These are phyloP conservation scores for Beauveria varroae DNA, from an alignment of 2,329 filamentous ascomycete genomes.

Conservation along the genomic window DNA sequence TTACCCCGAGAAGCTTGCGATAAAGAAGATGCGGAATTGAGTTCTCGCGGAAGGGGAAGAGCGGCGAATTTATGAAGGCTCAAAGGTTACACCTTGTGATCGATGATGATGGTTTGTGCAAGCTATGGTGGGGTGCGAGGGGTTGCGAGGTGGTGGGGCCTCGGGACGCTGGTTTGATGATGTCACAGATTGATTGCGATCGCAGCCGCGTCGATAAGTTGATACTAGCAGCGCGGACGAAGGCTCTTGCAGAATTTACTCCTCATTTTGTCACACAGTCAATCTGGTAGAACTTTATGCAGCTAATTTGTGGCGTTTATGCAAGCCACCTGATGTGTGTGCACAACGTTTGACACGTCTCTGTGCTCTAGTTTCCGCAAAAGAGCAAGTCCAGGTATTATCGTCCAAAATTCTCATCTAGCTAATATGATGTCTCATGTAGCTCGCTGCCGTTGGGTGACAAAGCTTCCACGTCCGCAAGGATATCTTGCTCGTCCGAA, in stretches of 20 bases:
- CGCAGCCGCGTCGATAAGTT: background rate
- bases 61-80: background rate
- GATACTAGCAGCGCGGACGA: background rate
- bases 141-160: background rate
- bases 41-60: background rate
- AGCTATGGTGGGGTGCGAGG: conserved; percentile 9
- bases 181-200: conserved; percentile 1
- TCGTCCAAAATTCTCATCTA: too few species aligned
- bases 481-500: too few species aligned
- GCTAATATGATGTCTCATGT: too few species aligned
- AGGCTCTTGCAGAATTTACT: background rate
- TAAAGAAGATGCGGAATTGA: background rate
- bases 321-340: background rate
- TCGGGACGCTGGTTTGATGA: background rate
- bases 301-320: background rate
- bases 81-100: background rate
- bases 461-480: too few species aligned
- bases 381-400: too few species aligned
- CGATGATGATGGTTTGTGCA: background rate
- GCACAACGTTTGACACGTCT: background rate
- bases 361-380: too few species aligned
- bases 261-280: background rate
- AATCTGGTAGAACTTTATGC: background rate
- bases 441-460: too few species aligned
- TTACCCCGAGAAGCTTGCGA: background rate